Base-by-base conservation (phyloP, 768 basidiomycete species). In the Amanita brunnescens region DNA sequence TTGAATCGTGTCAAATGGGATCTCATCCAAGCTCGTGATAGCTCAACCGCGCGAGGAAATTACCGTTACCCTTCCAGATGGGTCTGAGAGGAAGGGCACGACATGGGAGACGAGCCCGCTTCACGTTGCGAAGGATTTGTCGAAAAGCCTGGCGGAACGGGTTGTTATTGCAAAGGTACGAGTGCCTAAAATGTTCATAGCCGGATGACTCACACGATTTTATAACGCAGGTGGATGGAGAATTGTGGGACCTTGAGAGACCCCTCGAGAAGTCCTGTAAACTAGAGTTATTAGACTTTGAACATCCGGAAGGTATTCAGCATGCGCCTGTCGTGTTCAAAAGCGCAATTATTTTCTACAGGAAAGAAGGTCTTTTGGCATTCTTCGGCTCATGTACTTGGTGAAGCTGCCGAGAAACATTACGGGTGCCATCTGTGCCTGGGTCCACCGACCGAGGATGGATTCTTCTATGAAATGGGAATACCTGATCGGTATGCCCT, bases 301-400 rank as follows among this genome's bases (percentile, higher is more conserved):
- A 98, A 40, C 77, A 92, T 60, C 81, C 85, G 2, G 91, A 94
- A 73, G 92, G 91, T 83, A 49, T 10, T 16, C 13, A 5, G n/a
- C 13, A 32, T 13, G 6, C 33, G 12, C 13, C 14, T 5, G 2
- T 9, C 16, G 12, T 23, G 13, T 8, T 1, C n/a, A 4, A 16
- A 20, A 8, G 5, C 29, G 16, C 26, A 18, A 12, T 5, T n/a
- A 30, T 23, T 41, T 44, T 26, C 2, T 29, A 67, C 67, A 84
- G 93, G 95, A 54, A 93, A 97, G 68, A 87, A 85, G 60, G 96
- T 99, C 6, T 99, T 98, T 75, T 99, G 96, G 96, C 96, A 98
- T 66, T 98, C 96, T 14, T 97, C 94, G 21, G 96, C 96, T 0
- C 96, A 98, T 68, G 92, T 98, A 51, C 78, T 99, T 14, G 96